These are phyloP conservation scores for Botrytis elliptica DNA, from an alignment of 2,329 filamentous ascomycete species.

Conservation along the genomic window DNA sequence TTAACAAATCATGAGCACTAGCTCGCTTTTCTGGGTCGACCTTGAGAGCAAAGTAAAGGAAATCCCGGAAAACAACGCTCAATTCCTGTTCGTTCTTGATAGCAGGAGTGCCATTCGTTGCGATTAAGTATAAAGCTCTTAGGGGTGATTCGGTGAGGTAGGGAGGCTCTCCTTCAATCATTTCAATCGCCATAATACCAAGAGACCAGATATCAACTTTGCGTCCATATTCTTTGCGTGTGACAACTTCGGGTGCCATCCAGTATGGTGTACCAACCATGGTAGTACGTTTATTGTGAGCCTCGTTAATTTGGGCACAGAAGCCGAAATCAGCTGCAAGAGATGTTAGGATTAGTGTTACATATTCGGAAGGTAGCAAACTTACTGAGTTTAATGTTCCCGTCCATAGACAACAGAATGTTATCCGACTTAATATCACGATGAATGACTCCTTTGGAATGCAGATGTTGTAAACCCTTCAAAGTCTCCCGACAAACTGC, in stretches of 20 bases:
- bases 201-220: constrained; percentile 99
- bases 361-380: constrained; percentile 26
- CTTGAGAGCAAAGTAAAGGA: constrained; percentile 88
- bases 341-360: constrained; percentile 37
- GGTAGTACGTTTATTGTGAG: constrained; percentile 94
- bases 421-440: constrained; percentile 99
- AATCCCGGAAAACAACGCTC: constrained; percentile 81
- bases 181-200: constrained; percentile 99
- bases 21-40: constrained; percentile 97
- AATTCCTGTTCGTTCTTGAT: constrained; percentile 92
- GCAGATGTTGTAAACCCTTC: constrained; percentile 87
- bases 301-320: constrained; percentile 96
- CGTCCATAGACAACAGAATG: constrained; percentile 87
- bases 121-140: constrained; percentile 90
- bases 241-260: constrained; percentile 99
- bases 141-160: constrained; percentile 95
- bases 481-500: constrained; percentile 93
- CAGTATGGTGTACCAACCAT: constrained; percentile 99
- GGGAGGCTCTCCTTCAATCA: constrained; percentile 98
- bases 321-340: constrained; percentile 89
- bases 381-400: constrained; percentile 96
- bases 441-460: constrained; percentile 97
- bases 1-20: constrained; percentile 87
- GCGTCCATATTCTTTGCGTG: constrained; percentile 92
- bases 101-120: constrained; percentile 89